These are phyloP conservation scores for Draba incana DNA, from an alignment of 345 rosid species.

Conservation along the genomic window DNA sequence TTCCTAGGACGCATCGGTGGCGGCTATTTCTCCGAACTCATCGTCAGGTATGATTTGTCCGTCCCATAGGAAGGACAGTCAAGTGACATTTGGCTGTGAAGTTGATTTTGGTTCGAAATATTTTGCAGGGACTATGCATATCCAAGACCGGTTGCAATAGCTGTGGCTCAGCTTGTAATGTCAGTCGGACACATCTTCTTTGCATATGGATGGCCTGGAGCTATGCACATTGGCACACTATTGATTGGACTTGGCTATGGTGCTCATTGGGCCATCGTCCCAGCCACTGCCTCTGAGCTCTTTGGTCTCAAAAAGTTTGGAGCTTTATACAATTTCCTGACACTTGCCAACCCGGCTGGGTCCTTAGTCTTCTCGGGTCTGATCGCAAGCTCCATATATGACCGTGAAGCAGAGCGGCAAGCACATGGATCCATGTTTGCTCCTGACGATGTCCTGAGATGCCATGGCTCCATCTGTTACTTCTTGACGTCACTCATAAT, in stretches of 20 bases:
- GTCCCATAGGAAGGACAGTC: background rate
- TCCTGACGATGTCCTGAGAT: slow-evolving; percentile 56
- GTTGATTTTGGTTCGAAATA: slow-evolving; percentile 11
- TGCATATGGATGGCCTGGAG: slow-evolving; percentile 83
- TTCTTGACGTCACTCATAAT: slow-evolving; percentile 81
- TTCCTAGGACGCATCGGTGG: slow-evolving; percentile 91
- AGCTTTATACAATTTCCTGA: slow-evolving; percentile 81
- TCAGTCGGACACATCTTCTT: slow-evolving; percentile 78
- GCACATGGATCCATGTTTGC: slow-evolving; percentile 43
- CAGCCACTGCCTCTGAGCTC: slow-evolving; percentile 87
- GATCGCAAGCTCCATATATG: slow-evolving; percentile 79
- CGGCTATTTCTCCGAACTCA: slow-evolving; percentile 80
- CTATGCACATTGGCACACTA: slow-evolving; percentile 74
- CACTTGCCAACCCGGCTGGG: slow-evolving; percentile 86
- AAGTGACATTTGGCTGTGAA: slow-evolving; percentile 22
- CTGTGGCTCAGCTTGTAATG: slow-evolving; percentile 72
- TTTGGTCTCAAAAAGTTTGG: slow-evolving; percentile 90
- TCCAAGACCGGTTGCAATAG: slow-evolving; percentile 78
- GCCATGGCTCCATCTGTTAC: slow-evolving; percentile 77
- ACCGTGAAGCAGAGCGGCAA: slow-evolving; percentile 80
- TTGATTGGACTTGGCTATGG: slow-evolving; percentile 86
- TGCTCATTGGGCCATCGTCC: slow-evolving; percentile 86
- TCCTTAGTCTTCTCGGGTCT: slow-evolving; percentile 82
- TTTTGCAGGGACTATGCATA: slow-evolving; percentile 69
- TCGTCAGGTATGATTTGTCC: slow-evolving; percentile 57